Percentiles rank a stretch among this genome's conserved stretches.
These are phyloP conservation scores for Paspalum vaginatum DNA, from an alignment of 176 grass and related monocot genomes.

Conservation along the genomic window DNA sequence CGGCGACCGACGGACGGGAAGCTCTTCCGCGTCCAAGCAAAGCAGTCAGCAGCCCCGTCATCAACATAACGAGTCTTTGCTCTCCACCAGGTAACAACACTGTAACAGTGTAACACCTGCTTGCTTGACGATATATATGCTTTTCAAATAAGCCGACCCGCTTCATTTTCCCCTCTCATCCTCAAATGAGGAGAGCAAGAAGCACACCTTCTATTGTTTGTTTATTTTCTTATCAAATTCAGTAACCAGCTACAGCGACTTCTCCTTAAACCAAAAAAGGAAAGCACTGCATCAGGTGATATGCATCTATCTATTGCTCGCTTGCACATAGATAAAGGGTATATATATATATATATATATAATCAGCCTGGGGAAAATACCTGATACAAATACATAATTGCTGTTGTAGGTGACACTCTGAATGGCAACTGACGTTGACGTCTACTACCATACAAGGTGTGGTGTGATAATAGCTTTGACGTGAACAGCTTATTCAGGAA, in stretches of 20 bases:
- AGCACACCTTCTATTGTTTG: background rate
- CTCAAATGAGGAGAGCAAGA: background rate
- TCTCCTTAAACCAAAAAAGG: background rate
- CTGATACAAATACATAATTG: too few relatives aligned
- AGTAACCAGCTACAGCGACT: background rate
- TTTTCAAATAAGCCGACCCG: too few relatives aligned
- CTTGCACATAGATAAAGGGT: too few relatives aligned
- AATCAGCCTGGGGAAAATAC: too few relatives aligned
- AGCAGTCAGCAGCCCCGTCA: background rate
- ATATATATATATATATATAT: too few relatives aligned
- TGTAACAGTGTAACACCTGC: constrained; percentile 14
- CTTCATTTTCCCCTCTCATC: background rate
- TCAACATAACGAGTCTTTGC: background rate
- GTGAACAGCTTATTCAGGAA: background rate
- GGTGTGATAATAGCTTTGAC: background rate
- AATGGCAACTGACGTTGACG: background rate
- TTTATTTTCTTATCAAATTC: background rate
- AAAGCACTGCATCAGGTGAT: background rate
- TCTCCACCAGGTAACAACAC: background rate
- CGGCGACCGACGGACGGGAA: background rate
- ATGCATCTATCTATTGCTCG: too few relatives aligned
- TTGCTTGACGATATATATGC: constrained; percentile 42
- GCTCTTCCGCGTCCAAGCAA: background rate
- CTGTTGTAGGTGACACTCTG: too few relatives aligned
- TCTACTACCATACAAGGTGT: background rate